A percentile compares a stretch with the other conserved stretches of the same genome.
phyloP scores from a whole-genome alignment of 768 basidiomycete species.

The Phaffia australis region DNA sequence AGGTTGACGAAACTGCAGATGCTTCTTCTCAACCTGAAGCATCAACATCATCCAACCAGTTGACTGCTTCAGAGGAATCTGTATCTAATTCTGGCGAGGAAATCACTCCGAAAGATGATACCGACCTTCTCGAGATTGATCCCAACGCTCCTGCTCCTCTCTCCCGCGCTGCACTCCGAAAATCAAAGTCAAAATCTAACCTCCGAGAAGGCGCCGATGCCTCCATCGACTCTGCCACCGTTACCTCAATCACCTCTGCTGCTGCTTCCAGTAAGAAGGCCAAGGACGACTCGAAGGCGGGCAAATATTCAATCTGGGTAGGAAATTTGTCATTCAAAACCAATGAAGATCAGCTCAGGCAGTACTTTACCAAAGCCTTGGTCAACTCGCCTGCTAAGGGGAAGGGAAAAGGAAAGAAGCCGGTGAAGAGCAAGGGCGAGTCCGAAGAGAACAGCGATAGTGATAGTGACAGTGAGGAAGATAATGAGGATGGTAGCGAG shows the following conservation, averaged over 20 bases:
- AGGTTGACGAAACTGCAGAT: background rate
- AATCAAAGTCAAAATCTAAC: constrained; percentile 17
- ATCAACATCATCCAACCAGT: background rate
- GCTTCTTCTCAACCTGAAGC: background rate
- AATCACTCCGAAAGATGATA: constrained; percentile 4
- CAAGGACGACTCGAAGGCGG: background rate
- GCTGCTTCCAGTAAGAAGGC: background rate
- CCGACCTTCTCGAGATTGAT: constrained; percentile 21
- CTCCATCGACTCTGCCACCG: constrained; percentile 6
- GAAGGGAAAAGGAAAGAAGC: constrained; percentile 23
- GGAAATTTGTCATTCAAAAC: constrained; percentile 91
- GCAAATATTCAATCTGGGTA: constrained; percentile 72
- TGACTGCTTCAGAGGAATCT: background rate
- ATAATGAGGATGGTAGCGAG: constrained; percentile 3
- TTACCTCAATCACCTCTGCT: background rate
- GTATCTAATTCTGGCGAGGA: background rate
- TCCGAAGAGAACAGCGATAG: constrained; percentile 28
- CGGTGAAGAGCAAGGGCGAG: constrained; percentile 50
- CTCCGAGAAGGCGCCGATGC: constrained; percentile 8
- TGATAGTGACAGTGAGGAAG: constrained; percentile 27
- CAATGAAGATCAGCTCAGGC: constrained; percentile 55
- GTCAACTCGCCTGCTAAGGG: constrained; percentile 12
- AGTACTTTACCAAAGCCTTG: constrained; percentile 27
- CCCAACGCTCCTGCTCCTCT: constrained; percentile 24
- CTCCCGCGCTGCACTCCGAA: constrained; percentile 18